Conservation (phyloP, 116 monocot genomes). For the Zostera marina region DNA sequence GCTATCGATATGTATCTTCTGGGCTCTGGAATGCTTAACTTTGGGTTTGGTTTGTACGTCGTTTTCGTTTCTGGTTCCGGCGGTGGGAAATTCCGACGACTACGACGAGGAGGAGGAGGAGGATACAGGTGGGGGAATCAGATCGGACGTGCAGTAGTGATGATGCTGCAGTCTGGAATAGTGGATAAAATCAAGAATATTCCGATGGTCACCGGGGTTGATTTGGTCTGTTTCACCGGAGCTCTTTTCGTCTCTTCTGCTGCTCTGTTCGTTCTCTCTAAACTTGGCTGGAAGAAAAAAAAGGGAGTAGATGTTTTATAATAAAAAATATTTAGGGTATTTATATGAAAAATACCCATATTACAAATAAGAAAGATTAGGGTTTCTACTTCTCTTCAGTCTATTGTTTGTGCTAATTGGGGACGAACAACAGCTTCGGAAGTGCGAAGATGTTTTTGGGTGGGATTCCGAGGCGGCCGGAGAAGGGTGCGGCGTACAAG, state of each 20-base stretch:
- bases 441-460: constrained; percentile 32
- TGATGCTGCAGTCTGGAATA: constrained; percentile 43
- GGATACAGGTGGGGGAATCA: constrained; percentile 33
- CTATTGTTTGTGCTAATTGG: no score
- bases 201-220: constrained; percentile 21
- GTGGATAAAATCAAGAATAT: constrained; percentile 55
- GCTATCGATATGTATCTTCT: constrained; percentile 53
- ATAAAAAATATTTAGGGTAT: no score
- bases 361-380: no score
- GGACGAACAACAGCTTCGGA: no score
- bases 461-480: constrained; percentile 60
- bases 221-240: constrained; percentile 56
- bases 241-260: constrained; percentile 38
- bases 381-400: no score
- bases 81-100: background rate
- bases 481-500: constrained; percentile 88
- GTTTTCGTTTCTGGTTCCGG: constrained; percentile 21
- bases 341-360: no score
- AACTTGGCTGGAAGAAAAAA: constrained; percentile 3
- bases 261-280: constrained; percentile 37
- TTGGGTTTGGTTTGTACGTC: constrained; percentile 42
- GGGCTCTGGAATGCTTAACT: constrained; percentile 50
- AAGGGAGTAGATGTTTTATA: background rate
- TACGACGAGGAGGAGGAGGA: constrained; percentile 10
- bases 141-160: constrained; percentile 46